Percentiles rank a stretch among this genome's conserved stretches.
Evolutionary conservation across 306 rosid genomes (phyloP).

Genomic region (Elaeagnus macrophylla): DNA sequence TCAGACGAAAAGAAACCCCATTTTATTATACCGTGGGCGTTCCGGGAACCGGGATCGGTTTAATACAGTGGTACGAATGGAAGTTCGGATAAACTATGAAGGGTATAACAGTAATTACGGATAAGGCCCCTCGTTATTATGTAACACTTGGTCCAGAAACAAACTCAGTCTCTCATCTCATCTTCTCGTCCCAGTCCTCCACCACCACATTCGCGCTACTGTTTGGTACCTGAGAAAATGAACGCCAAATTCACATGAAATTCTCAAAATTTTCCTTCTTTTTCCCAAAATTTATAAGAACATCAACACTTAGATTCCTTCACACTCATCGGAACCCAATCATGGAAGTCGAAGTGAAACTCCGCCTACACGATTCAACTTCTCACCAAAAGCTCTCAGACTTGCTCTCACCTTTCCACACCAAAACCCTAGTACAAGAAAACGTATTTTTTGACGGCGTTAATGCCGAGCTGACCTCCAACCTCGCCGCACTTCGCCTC

Average conservation of each 20-base stretch:
- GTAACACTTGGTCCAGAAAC: neutral
- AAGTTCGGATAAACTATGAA: no score
- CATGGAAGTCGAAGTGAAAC: slow-evolving; percentile 57
- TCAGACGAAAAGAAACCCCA: no score
- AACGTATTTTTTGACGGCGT: slow-evolving; percentile 56
- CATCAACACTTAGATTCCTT: neutral
- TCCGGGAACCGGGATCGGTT: no score
- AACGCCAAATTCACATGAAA: neutral
- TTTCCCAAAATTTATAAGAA: neutral
- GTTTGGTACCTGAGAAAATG: slow-evolving; percentile 5
- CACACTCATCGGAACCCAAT: neutral
- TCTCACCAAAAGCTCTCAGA: slow-evolving; percentile 48
- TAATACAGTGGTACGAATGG: no score
- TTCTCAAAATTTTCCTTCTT: neutral
- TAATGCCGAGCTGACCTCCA: slow-evolving; percentile 42
- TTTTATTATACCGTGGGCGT: no score
- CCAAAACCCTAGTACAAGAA: slow-evolving; percentile 41
- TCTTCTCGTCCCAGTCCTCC: neutral
- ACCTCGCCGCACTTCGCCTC: slow-evolving; percentile 44
- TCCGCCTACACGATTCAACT: slow-evolving; percentile 35
- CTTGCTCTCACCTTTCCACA: slow-evolving; percentile 42
- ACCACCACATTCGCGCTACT: neutral
- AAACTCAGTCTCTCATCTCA: neutral
- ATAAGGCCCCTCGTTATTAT: no score
- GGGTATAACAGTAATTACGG: no score